These are phyloP conservation scores for Cladosporium colombiae DNA, from an alignment of 2,329 filamentous ascomycete genomes.

Conservation along the genomic window DNA sequence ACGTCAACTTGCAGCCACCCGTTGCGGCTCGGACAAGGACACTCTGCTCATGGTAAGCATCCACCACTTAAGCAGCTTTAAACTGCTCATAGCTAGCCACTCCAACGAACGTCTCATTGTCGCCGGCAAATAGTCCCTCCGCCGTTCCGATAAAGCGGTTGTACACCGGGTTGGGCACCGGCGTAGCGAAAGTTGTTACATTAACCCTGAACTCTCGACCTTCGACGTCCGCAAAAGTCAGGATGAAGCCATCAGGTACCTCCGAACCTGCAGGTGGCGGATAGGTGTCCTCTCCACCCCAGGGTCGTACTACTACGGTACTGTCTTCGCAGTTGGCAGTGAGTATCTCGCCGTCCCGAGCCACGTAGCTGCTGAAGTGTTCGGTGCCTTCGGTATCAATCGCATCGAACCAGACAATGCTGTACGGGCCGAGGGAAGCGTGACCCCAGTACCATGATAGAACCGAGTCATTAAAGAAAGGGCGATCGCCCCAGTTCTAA, in stretches of 20 bases:
- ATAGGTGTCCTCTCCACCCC: conserved; percentile 12
- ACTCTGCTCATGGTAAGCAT: neutral
- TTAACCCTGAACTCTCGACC: conserved; percentile 18
- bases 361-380: conserved; percentile 13
- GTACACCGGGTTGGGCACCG: neutral
- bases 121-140: neutral
- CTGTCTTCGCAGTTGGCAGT: neutral
- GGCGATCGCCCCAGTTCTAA: conserved; percentile 46
- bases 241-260: conserved; percentile 10
- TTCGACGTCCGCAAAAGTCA: conserved; percentile 17
- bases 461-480: conserved; percentile 33
- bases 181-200: neutral
- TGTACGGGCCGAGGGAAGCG: conserved; percentile 44
- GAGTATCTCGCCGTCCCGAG: conserved; percentile 9
- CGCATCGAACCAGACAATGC: conserved; percentile 48
- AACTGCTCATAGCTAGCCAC: neutral
- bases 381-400: neutral
- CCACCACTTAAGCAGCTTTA: neutral
- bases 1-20: neutral
- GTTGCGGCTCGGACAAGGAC: neutral
- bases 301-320: conserved; percentile 11
- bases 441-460: conserved; percentile 46
- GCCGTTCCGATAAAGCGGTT: neutral
- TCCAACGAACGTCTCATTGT: neutral
- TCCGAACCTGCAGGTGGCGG: conserved; percentile 1